Evolutionary conservation across 1,284 basidiomycete species (phyloP).

Genomic region (Tranzscheliella williamsii): DNA sequence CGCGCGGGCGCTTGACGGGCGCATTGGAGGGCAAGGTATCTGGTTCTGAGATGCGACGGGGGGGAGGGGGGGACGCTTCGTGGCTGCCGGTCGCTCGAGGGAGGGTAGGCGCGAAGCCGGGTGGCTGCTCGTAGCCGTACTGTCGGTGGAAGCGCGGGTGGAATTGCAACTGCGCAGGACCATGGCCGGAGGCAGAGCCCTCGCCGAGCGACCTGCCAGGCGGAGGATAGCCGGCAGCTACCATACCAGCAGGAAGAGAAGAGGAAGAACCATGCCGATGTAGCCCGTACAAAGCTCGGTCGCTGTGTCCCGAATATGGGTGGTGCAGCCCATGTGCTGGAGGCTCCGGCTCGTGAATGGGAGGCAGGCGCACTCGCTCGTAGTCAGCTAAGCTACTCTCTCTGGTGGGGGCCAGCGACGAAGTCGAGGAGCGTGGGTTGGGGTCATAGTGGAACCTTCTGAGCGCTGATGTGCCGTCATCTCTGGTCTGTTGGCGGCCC

Average conservation of each 20-base stretch:
- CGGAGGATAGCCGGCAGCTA: constrained; percentile 18
- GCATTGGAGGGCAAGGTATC: constrained; percentile 6
- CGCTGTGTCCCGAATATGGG: constrained; percentile 8
- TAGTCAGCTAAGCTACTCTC: too few relatives aligned
- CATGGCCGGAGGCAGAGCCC: not conserved
- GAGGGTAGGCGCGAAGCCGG: constrained; percentile 6
- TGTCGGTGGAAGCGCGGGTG: too few relatives aligned
- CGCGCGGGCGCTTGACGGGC: constrained; percentile 40
- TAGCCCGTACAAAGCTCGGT: constrained; percentile 4
- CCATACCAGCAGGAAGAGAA: constrained; percentile 21
- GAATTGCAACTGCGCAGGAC: too few relatives aligned
- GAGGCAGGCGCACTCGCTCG: constrained; percentile 12
- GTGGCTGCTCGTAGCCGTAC: constrained; percentile 9
- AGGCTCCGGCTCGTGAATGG: constrained; percentile 10
- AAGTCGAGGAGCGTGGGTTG: too few relatives aligned
- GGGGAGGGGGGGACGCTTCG: constrained; percentile 1
- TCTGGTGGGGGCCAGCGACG: too few relatives aligned
- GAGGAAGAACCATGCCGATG: constrained; percentile 13
- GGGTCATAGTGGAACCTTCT: too few relatives aligned
- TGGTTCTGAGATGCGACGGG: constrained; percentile 4
- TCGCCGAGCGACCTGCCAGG: constrained; percentile 15
- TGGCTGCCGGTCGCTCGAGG: constrained; percentile 1
- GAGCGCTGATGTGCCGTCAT: too few relatives aligned
- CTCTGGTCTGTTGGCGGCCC: too few relatives aligned
- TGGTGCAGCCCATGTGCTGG: constrained; percentile 7